Evolutionary conservation across 257 asterid species (phyloP).

Genomic region (Scutellaria galericulata): DNA sequence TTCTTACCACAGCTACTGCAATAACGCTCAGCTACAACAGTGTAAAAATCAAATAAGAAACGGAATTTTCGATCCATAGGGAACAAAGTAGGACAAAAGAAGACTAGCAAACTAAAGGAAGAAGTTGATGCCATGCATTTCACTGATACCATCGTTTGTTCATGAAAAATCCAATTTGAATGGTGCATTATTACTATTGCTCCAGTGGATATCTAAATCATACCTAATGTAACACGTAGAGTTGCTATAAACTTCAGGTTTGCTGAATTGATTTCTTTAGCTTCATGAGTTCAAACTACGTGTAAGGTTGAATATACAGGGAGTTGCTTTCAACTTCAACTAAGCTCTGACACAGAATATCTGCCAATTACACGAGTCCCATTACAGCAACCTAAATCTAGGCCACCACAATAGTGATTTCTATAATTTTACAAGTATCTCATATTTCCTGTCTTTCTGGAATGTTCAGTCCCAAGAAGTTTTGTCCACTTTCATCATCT

Average conservation of each 20-base stretch:
- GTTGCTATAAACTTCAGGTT: background rate
- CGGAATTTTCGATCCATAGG: background rate
- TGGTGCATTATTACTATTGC: background rate
- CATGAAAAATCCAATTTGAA: background rate
- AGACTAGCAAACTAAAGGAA: background rate
- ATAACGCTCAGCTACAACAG: constrained; percentile 4
- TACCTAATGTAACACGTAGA: background rate
- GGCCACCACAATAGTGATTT: too few relatives aligned
- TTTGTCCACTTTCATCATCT: too few relatives aligned
- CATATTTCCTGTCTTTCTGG: too few relatives aligned
- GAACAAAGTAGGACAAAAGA: constrained; percentile 5
- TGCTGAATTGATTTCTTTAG: background rate
- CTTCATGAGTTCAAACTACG: background rate
- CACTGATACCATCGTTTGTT: background rate
- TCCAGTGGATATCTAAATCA: background rate
- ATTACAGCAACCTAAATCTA: too few relatives aligned
- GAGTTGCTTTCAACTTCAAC: background rate
- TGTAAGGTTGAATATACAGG: background rate
- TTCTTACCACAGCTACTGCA: background rate
- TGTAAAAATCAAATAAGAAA: constrained; percentile 20
- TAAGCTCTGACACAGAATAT: background rate
- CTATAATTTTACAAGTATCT: too few relatives aligned
- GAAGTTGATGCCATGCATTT: background rate
- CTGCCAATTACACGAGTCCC: too few relatives aligned
- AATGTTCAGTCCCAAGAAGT: too few relatives aligned